Evolutionary conservation across 2,329 filamentous ascomycete species (phyloP), one percentile per base, ranked within the genome.

Genomic region (Achaetomium macrosporum): DNA sequence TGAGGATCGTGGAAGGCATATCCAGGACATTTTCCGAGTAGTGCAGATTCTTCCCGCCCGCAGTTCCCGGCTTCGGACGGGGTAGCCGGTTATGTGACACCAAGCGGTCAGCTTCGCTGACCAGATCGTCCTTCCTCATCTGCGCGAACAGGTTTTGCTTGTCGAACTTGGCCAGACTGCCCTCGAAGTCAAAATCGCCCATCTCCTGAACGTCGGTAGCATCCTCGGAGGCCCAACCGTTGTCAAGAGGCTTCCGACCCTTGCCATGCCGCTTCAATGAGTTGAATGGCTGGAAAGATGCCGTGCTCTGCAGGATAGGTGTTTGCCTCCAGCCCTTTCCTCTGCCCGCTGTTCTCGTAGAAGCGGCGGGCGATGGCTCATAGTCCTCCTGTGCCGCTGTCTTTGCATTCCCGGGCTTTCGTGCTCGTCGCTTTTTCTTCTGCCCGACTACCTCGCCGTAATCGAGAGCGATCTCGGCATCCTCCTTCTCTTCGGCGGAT

Each of bases 191-290:
- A 63, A 97, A 97, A 56, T 97, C 93, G 11, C 88, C 89, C 76
- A 93, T 81, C 66, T 95, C 92, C 70, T 92, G 88, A 19, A 93
- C 88, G 66, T 97, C 93, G 0, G 90, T 96, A 19, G 92, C 91
- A 64, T 97, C 92, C 66, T 96, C 93, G 0, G 92, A 96, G 4
- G 89, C 90, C 91, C 92, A 97, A 3, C 90, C 92, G 66, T 90
- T 95, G 41, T 89, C 80, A 9, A 69, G 69, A 30, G 66, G 66
- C 42, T 66, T 69, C 60, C 69, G 74, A 52, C 67, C 72, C 55
- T 73, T 75, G 57, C 65, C 71, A 66, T 69, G 78, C 68, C 68
- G 85, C 73, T 78, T 90, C 1, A 85, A 66, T 1, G 78, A 77
- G 41, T 75, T 71, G 61, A 80, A 85, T 0, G 82, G 82, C 63